Evolutionary conservation across 345 rosid species (phyloP).

Genomic region (Aethionema arabicum): DNA sequence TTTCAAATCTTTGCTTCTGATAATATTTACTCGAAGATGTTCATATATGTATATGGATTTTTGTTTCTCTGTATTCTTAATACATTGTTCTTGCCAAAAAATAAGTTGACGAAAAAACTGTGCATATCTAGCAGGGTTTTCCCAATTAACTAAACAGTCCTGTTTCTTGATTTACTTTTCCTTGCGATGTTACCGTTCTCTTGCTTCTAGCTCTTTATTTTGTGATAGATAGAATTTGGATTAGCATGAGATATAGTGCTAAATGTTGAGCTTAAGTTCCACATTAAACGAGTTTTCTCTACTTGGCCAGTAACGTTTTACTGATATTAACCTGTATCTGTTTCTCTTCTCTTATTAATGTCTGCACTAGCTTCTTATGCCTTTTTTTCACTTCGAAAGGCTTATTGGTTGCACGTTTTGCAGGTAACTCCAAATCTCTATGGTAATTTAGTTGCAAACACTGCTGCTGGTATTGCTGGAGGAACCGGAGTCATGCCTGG

Average conservation of each 20-base stretch:
- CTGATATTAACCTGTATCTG: constrained; percentile 4
- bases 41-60: not conserved
- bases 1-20: not conserved
- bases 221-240: not conserved
- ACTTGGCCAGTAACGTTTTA: not conserved
- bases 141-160: not conserved
- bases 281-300: not conserved
- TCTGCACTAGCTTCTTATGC: constrained; percentile 11
- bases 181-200: not conserved
- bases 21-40: not conserved
- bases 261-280: not conserved
- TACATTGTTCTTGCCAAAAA: constrained; percentile 3
- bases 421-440: constrained; percentile 95
- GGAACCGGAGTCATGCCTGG: constrained; percentile 99
- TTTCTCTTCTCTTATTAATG: constrained; percentile 8
- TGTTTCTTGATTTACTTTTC: not conserved
- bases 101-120: not conserved
- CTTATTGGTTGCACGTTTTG: constrained; percentile 21
- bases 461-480: constrained; percentile 98
- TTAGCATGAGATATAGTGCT: constrained; percentile 4
- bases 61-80: not conserved
- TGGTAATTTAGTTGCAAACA: constrained; percentile 87
- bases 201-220: not conserved
- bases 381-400: not conserved
- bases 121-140: not conserved